Evolutionary conservation across 768 basidiomycete species (phyloP).

Genomic region (Termitomyces sp.): DNA sequence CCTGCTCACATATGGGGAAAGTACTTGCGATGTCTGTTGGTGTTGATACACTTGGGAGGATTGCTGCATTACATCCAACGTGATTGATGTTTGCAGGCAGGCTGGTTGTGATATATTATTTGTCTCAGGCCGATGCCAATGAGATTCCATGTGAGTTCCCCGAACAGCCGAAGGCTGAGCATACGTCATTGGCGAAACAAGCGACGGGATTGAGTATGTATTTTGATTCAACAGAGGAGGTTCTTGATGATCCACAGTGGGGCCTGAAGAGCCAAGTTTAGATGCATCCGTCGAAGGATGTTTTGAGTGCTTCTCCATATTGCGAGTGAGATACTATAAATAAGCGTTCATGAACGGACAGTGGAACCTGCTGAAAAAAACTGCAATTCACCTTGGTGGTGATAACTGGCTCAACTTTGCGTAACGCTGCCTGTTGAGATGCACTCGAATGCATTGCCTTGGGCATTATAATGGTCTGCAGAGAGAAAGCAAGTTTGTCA

Average conservation of each 20-base stretch:
- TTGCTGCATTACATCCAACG: not conserved
- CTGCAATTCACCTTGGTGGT: not conserved
- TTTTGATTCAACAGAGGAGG: not conserved
- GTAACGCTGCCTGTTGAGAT: slow-evolving; percentile 1
- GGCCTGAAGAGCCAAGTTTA: not conserved
- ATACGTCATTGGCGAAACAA: not conserved
- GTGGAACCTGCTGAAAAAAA: not conserved
- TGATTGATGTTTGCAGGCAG: not conserved
- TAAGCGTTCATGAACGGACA: not conserved
- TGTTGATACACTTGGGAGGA: not conserved
- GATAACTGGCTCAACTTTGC: not conserved
- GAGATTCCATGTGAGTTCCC: not conserved
- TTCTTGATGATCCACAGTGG: not conserved
- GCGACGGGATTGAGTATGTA: not conserved
- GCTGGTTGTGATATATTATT: not conserved
- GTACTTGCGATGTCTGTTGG: not conserved
- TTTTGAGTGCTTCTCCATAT: not conserved
- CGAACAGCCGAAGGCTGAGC: not conserved
- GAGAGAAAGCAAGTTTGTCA: not conserved
- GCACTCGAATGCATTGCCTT: slow-evolving; percentile 1
- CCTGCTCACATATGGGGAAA: not conserved
- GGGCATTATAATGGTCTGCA: not conserved
- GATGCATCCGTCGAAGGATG: not conserved
- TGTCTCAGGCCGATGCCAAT: not conserved
- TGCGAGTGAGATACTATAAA: not conserved